phyloP scores from a whole-genome alignment of 2,329 filamentous ascomycete genomes.

The Arachnomyces sp. region DNA sequence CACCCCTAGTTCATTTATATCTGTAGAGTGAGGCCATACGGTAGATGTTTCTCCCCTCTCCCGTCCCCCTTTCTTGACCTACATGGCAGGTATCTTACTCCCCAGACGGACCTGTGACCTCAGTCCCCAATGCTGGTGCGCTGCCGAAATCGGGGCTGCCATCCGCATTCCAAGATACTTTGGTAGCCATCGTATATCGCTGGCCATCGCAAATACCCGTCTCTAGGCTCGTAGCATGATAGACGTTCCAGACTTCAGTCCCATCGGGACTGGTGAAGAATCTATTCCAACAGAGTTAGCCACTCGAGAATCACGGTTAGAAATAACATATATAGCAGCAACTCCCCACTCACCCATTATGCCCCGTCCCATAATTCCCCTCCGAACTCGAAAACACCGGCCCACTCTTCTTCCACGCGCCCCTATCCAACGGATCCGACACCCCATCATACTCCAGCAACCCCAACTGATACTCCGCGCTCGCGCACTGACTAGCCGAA shows the following conservation, averaged over 20 bases:
- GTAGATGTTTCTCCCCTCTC: too few relatives aligned
- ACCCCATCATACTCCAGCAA: slow-evolving; percentile 44
- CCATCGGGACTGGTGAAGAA: slow-evolving; percentile 50
- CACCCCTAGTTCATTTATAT: too few relatives aligned
- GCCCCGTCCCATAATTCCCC: slow-evolving; percentile 49
- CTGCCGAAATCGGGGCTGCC: slow-evolving; percentile 45
- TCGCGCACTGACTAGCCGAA: slow-evolving; percentile 50
- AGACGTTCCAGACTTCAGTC: slow-evolving; percentile 46
- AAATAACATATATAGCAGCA: background rate
- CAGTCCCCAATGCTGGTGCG: background rate
- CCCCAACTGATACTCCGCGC: slow-evolving; percentile 44
- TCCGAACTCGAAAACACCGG: slow-evolving; percentile 45
- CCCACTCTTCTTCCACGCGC: slow-evolving; percentile 45
- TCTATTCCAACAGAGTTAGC: slow-evolving; percentile 23
- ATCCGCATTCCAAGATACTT: slow-evolving; percentile 42
- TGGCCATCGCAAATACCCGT: slow-evolving; percentile 44
- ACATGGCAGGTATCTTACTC: background rate
- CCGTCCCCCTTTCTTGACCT: too few relatives aligned
- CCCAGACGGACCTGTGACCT: background rate
- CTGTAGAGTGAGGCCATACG: too few relatives aligned
- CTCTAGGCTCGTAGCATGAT: slow-evolving; percentile 44
- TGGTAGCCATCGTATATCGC: slow-evolving; percentile 46
- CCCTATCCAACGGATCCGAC: slow-evolving; percentile 36
- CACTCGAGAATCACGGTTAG: too few relatives aligned
- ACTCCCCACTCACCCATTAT: slow-evolving; percentile 36